phyloP scores from a whole-genome alignment of 805 yeast genomes.

The Candida namnaoensis region DNA sequence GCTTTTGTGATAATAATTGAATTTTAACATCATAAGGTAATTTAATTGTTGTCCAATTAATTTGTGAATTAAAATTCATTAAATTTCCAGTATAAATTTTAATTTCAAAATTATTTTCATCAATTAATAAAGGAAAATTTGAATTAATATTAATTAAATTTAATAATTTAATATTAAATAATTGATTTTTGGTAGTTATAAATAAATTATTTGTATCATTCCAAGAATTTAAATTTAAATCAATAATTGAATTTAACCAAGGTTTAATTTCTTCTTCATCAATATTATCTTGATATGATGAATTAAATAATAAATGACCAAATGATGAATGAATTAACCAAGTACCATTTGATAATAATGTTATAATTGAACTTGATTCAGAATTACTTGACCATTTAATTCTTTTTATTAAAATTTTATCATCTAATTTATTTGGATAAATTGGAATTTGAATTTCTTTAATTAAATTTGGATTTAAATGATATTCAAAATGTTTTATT shows the following conservation, averaged over 20 bases:
- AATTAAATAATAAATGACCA: constrained; percentile 15
- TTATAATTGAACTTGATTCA: constrained; percentile 4
- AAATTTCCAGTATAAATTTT: constrained; percentile 18
- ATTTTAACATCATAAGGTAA: constrained; percentile 14
- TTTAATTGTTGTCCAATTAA: constrained; percentile 13
- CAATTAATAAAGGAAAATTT: constrained; percentile 2
- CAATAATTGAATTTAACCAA: constrained; percentile 7
- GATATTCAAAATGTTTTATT: no score
- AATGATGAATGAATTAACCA: constrained; percentile 20
- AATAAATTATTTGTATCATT: constrained; percentile 3
- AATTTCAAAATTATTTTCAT: constrained; percentile 11
- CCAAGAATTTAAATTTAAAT: constrained; percentile 1
- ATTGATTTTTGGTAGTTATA: neutral
- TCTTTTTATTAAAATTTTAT: neutral
- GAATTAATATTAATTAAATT: neutral
- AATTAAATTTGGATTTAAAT: no score
- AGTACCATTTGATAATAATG: constrained; percentile 8
- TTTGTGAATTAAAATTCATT: constrained; percentile 7
- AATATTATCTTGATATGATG: constrained; percentile 11
- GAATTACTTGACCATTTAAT: neutral
- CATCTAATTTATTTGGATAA: neutral
- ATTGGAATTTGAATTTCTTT: no score
- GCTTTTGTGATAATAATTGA: no score
- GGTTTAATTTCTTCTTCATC: constrained; percentile 2
- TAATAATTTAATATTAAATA: no score